phyloP scores from a whole-genome alignment of 202 grass and related monocot genomes.

The Brachypodium distachyon region DNA sequence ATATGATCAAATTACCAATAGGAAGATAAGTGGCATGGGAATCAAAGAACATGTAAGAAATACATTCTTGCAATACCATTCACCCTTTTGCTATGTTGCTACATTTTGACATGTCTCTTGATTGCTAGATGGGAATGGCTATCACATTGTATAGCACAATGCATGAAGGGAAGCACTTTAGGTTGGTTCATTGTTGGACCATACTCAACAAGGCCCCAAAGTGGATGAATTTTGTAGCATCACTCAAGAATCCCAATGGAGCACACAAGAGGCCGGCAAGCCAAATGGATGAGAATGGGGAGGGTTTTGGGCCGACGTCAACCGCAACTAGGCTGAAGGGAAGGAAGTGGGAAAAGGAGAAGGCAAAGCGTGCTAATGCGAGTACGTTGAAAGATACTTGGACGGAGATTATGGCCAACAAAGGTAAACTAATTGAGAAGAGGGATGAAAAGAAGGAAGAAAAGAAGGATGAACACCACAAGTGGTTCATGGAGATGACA shows the following conservation, averaged over 20 bases:
- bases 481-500: too few species aligned
- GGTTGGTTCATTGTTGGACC: background rate
- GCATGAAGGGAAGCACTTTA: background rate
- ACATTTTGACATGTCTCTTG: background rate
- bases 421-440: too few species aligned
- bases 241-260: background rate
- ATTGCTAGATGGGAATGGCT: background rate
- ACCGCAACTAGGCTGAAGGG: too few species aligned
- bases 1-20: background rate
- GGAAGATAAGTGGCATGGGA: background rate
- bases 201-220: background rate
- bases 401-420: too few species aligned
- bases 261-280: background rate
- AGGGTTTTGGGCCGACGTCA: background rate
- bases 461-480: too few species aligned
- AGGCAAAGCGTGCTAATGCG: too few species aligned
- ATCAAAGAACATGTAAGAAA: background rate
- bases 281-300: background rate
- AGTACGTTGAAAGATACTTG: too few species aligned
- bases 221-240: background rate
- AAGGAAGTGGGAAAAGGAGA: too few species aligned
- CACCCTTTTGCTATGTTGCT: background rate
- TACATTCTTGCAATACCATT: background rate
- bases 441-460: too few species aligned
- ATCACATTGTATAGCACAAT: background rate